Conservation (phyloP, 1,139 yeast genomes). For the Ogataea hybrid region DNA sequence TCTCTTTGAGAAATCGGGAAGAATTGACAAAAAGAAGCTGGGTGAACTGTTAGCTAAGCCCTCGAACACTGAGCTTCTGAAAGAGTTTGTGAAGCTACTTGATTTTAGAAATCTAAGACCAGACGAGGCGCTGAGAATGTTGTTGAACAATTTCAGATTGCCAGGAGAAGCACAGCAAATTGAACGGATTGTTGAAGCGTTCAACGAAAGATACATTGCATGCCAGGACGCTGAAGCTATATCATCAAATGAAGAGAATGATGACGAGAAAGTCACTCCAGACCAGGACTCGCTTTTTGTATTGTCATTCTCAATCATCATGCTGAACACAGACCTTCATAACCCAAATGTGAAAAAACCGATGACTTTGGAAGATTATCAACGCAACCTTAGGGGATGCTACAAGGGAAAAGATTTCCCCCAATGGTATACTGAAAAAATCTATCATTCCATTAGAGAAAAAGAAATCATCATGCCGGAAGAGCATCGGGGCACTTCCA, state of each 20-base stretch:
- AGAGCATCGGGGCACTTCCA: slow-evolving; percentile 82
- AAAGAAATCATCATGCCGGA: slow-evolving; percentile 97
- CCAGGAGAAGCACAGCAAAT: slow-evolving; percentile 99
- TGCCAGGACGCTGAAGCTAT: slow-evolving; percentile 39
- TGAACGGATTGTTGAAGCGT: slow-evolving; percentile 84
- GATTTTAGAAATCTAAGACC: slow-evolving; percentile 79
- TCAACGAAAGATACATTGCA: slow-evolving; percentile 75
- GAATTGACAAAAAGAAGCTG: slow-evolving; percentile 80
- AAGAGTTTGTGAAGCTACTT: slow-evolving; percentile 64
- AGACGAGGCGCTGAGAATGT: slow-evolving; percentile 86
- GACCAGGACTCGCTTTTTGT: slow-evolving; percentile 73
- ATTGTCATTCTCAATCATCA: slow-evolving; percentile 69
- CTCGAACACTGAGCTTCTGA: slow-evolving; percentile 56
- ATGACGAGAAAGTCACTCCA: slow-evolving; percentile 48
- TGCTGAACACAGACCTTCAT: slow-evolving; percentile 77
- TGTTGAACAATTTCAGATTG: slow-evolving; percentile 80
- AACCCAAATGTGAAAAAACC: slow-evolving; percentile 79
- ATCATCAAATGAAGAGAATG: slow-evolving; percentile 10
- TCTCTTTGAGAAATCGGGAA: slow-evolving; percentile 71
- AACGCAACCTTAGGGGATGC: slow-evolving; percentile 76
- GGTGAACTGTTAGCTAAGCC: slow-evolving; percentile 89
- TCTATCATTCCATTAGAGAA: slow-evolving; percentile 75
- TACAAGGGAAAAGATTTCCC: slow-evolving; percentile 80
- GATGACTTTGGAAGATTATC: slow-evolving; percentile 85
- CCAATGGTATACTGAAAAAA: slow-evolving; percentile 76